A percentile compares a stretch with the other conserved stretches of the same genome.
Evolutionary conservation across 2,329 filamentous ascomycete species (phyloP).

Genomic region (Diaporthe sp.): DNA sequence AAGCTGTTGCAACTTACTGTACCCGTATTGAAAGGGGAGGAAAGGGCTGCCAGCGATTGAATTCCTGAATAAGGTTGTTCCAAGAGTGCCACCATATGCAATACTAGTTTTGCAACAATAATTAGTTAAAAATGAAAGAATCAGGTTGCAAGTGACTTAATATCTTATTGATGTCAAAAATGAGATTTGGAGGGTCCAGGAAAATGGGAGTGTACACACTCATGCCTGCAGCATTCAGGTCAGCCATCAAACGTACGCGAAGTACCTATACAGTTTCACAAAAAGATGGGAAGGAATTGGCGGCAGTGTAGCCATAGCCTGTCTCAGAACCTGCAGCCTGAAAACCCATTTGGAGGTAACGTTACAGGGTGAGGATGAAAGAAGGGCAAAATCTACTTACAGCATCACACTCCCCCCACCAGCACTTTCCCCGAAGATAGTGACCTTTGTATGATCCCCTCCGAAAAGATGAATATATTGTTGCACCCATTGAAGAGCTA

Average conservation of each 20-base stretch:
- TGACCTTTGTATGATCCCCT: slow-evolving; percentile 64
- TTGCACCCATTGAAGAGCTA: slow-evolving; percentile 66
- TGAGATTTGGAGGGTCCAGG: neutral
- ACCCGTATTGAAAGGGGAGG: slow-evolving; percentile 28
- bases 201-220: neutral
- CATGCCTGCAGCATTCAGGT: slow-evolving; percentile 36
- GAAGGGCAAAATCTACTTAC: neutral
- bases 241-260: no score
- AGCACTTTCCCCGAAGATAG: slow-evolving; percentile 67
- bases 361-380: no score
- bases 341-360: no score
- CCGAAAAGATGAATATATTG: slow-evolving; percentile 65
- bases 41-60: slow-evolving; percentile 13
- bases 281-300: no score
- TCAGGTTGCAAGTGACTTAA: neutral
- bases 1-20: no score
- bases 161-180: neutral
- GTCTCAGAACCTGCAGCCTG: neutral
- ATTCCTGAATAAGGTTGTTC: slow-evolving; percentile 20
- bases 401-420: slow-evolving; percentile 64
- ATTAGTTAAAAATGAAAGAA: neutral
- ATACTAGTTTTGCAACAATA: neutral
- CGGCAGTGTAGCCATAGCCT: no score
- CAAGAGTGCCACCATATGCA: slow-evolving; percentile 24
- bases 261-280: no score